A percentile compares a stretch with the other conserved stretches of the same genome.
These are phyloP conservation scores for Nakaseomyces glabratus DNA, from an alignment of 1,139 yeast genomes.

Conservation along the genomic window DNA sequence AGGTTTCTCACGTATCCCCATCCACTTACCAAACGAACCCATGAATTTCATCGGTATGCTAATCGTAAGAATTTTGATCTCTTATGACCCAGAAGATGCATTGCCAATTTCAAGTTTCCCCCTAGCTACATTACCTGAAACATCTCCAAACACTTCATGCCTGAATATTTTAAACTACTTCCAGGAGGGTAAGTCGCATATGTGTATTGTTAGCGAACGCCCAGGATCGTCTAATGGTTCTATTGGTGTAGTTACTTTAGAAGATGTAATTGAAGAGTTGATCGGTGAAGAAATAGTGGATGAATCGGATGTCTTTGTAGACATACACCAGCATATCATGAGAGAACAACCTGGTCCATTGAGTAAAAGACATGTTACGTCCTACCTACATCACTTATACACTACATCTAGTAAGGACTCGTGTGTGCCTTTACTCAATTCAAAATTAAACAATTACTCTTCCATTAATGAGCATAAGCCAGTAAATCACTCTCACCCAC, in stretches of 20 bases:
- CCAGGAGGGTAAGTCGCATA: constrained; percentile 96
- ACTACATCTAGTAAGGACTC: constrained; percentile 14
- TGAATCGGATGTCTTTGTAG: constrained; percentile 92
- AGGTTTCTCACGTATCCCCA: constrained; percentile 94
- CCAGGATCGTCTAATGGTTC: constrained; percentile 91
- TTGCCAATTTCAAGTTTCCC: constrained; percentile 90
- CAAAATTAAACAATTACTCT: neutral
- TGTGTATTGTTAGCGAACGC: constrained; percentile 81
- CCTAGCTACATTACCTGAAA: constrained; percentile 91
- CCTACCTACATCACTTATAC: constrained; percentile 52
- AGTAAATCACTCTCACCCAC: neutral
- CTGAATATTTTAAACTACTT: constrained; percentile 87
- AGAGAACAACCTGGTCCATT: constrained; percentile 81
- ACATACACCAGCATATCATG: constrained; percentile 78
- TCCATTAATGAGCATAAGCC: constrained; percentile 1
- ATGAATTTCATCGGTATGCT: constrained; percentile 91
- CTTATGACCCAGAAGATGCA: constrained; percentile 95
- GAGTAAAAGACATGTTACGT: constrained; percentile 59
- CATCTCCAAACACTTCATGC: constrained; percentile 85
- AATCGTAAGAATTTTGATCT: constrained; percentile 80
- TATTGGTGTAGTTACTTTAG: constrained; percentile 82
- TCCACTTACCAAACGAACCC: constrained; percentile 84
- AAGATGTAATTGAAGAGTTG: constrained; percentile 93
- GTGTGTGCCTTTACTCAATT: neutral
- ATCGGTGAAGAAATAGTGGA: constrained; percentile 98